Percentiles rank a stretch among this genome's conserved stretches.
phyloP scores from a whole-genome alignment of 768 basidiomycete genomes.

The Suillus paluster region DNA sequence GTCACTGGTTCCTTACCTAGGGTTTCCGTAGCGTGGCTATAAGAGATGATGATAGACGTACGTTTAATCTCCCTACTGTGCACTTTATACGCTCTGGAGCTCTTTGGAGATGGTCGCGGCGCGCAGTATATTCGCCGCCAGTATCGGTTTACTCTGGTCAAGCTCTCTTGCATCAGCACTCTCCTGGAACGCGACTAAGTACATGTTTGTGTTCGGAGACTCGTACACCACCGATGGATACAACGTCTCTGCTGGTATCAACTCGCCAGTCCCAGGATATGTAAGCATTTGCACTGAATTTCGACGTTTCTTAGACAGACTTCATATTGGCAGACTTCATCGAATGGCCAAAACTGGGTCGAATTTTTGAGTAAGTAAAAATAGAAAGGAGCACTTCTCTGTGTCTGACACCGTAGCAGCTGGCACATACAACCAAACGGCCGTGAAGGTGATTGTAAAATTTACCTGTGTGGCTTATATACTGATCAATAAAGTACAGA shows the following conservation, averaged over 20 bases:
- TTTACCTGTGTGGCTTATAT: not conserved
- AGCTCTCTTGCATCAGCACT: constrained; percentile 22
- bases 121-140: constrained; percentile 8
- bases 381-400: not conserved
- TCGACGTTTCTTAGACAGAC: constrained; percentile 2
- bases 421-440: constrained; percentile 57
- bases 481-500: constrained; percentile 33
- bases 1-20: not conserved
- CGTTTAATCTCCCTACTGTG: not conserved
- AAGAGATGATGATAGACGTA: not conserved
- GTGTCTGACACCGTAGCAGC: constrained; percentile 34
- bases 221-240: constrained; percentile 65
- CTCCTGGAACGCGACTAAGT: constrained; percentile 58
- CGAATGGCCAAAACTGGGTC: constrained; percentile 70
- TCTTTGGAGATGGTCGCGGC: constrained; percentile 17
- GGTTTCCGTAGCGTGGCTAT: constrained; percentile 12
- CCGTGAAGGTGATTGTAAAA: constrained; percentile 44
- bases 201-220: constrained; percentile 65
- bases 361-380: constrained; percentile 48
- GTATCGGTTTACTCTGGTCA: constrained; percentile 10
- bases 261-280: constrained; percentile 54
- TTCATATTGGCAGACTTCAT: constrained; percentile 48
- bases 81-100: not conserved
- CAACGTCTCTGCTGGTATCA: constrained; percentile 59
- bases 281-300: constrained; percentile 37